phyloP scores from a whole-genome alignment of 768 basidiomycete genomes.

The Lentinula guzmanii region DNA sequence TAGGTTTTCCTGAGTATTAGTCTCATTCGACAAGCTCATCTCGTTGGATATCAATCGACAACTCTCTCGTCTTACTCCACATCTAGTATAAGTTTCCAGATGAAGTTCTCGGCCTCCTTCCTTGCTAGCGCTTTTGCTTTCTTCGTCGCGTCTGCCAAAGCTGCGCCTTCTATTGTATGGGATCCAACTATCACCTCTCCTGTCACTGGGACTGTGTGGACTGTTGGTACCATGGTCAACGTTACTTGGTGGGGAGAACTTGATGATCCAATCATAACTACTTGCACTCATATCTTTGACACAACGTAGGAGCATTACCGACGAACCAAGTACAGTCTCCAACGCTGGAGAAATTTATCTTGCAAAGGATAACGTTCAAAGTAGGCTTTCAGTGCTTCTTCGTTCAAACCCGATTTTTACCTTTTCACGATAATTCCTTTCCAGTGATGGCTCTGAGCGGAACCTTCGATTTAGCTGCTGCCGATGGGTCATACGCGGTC shows the following conservation, averaged over 20 bases:
- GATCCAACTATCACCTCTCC: conserved; percentile 6
- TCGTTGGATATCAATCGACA: neutral
- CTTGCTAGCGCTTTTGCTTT: neutral
- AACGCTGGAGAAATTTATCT: conserved; percentile 23
- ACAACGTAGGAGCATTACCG: conserved; percentile 28
- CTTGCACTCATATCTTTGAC: neutral
- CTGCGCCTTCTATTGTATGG: neutral
- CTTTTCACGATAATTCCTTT: neutral
- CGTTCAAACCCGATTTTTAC: neutral
- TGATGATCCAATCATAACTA: neutral
- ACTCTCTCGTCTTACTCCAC: neutral
- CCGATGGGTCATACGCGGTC: conserved; percentile 30
- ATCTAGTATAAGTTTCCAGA: neutral
- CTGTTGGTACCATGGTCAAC: neutral
- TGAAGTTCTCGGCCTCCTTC: neutral
- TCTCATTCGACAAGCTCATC: neutral
- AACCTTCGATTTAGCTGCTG: conserved; percentile 18
- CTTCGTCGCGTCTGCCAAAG: neutral
- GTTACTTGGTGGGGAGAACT: conserved; percentile 14
- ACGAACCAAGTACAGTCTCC: conserved; percentile 34
- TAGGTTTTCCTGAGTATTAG: neutral
- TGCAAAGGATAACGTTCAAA: conserved; percentile 20
- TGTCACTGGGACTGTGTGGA: conserved; percentile 4
- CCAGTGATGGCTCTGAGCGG: neutral
- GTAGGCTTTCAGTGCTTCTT: conserved; percentile 16